These are phyloP conservation scores for Colletotrichum aenigma DNA, from an alignment of 2,329 filamentous ascomycete genomes.

Conservation along the genomic window DNA sequence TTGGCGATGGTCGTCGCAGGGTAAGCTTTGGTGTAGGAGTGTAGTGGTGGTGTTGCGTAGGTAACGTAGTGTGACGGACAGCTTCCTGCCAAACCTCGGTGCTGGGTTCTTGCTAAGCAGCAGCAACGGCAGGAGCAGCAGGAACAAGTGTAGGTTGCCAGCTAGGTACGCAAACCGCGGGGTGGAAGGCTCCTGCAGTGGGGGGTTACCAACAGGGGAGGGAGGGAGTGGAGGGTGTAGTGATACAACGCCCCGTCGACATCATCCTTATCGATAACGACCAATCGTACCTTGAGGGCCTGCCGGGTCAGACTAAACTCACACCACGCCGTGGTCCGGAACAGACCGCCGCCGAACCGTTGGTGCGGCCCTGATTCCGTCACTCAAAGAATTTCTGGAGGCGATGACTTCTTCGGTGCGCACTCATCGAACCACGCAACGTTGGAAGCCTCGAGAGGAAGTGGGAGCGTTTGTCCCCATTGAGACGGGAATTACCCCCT, in stretches of 20 bases:
- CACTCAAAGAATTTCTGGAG: slow-evolving; percentile 3
- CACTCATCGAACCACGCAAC: not conserved
- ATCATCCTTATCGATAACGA: not conserved
- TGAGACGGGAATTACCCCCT: not conserved
- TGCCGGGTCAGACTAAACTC: not conserved
- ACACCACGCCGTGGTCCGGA: not conserved
- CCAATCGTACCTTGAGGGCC: not conserved
- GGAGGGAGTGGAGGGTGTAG: not conserved
- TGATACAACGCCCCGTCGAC: not conserved
- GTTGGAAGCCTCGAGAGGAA: not conserved
- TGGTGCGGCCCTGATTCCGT: not conserved
- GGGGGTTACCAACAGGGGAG: not conserved
- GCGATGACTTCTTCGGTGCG: not conserved
- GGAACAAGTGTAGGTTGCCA: not conserved
- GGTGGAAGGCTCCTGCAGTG: slow-evolving; percentile 16
- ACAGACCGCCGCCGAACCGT: not conserved
- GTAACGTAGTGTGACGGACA: not conserved
- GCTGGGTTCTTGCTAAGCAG: not conserved
- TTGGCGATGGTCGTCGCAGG: not conserved
- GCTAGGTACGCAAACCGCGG: not conserved
- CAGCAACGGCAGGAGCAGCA: not conserved
- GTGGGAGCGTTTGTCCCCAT: not conserved
- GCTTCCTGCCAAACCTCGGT: not conserved
- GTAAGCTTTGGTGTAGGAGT: not conserved
- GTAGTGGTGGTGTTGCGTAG: not conserved